These are phyloP conservation scores for Fragaria iinumae DNA, from an alignment of 306 rosid genomes.

Conservation along the genomic window DNA sequence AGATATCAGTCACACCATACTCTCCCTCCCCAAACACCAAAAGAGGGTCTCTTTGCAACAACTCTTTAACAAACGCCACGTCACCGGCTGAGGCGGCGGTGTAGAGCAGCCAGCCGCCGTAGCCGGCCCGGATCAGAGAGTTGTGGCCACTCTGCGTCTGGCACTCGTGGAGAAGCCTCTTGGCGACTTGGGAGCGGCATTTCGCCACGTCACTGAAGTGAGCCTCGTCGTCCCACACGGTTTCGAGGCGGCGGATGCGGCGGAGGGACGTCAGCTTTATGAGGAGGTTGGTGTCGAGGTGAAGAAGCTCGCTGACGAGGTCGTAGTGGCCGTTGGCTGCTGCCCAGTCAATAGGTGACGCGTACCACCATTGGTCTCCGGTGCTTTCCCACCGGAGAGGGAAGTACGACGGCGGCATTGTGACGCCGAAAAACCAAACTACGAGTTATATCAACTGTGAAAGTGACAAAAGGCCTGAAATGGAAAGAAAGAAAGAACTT, in stretches of 20 bases:
- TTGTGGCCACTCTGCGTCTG: slow-evolving; percentile 42
- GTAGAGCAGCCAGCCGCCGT: slow-evolving; percentile 94
- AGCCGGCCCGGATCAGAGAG: slow-evolving; percentile 84
- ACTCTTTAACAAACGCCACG: slow-evolving; percentile 50
- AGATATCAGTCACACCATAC: slow-evolving; percentile 77
- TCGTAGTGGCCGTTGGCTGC: slow-evolving; percentile 88
- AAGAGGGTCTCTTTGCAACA: slow-evolving; percentile 54
- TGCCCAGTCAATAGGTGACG: slow-evolving; percentile 87
- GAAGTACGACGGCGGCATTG: slow-evolving; percentile 53
- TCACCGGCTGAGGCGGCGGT: slow-evolving; percentile 95
- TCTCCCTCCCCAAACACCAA: slow-evolving; percentile 91
- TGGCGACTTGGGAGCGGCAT: slow-evolving; percentile 68
- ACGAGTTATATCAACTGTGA: background rate
- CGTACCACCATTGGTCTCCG: slow-evolving; percentile 96
- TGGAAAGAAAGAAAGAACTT: slow-evolving; percentile 13
- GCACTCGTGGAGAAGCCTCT: slow-evolving; percentile 56
- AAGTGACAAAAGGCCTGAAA: background rate
- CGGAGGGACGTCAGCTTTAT: slow-evolving; percentile 88
- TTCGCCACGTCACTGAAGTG: slow-evolving; percentile 60
- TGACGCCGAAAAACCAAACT: slow-evolving; percentile 2
- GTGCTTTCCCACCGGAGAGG: slow-evolving; percentile 96
- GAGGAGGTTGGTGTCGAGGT: slow-evolving; percentile 78
- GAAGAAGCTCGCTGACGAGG: slow-evolving; percentile 81
- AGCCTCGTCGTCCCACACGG: slow-evolving; percentile 83
- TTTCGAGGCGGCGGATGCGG: slow-evolving; percentile 85